Percentiles rank a stretch among this genome's conserved stretches.
Conservation (phyloP, 1,284 basidiomycete species). For the Agroathelia rolfsii region DNA sequence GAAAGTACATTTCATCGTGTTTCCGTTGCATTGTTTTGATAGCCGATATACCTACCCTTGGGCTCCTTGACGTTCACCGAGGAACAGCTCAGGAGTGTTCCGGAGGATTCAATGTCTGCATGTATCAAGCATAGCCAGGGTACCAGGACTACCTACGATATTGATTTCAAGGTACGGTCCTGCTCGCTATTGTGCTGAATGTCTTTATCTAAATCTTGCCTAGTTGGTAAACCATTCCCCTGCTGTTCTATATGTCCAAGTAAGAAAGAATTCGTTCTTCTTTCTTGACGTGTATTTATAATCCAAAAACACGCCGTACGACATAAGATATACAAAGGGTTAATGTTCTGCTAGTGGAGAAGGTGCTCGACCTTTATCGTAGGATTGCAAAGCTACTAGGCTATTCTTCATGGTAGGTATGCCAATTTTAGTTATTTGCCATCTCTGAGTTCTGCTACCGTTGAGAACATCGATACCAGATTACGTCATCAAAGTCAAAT, state of each 20-base stretch:
- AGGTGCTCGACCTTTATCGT: slow-evolving; percentile 57
- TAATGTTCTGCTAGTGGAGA: slow-evolving; percentile 62
- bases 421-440: background rate
- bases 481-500: slow-evolving; percentile 73
- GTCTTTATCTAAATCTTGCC: too few relatives aligned
- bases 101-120: slow-evolving; percentile 65
- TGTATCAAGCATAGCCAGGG: slow-evolving; percentile 55
- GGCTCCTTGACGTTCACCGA: slow-evolving; percentile 52
- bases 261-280: too few relatives aligned
- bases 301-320: too few relatives aligned
- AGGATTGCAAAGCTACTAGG: slow-evolving; percentile 56
- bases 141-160: slow-evolving; percentile 49
- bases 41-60: slow-evolving; percentile 24
- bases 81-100: slow-evolving; percentile 72
- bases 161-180: slow-evolving; percentile 65
- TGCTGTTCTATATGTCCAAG: too few relatives aligned
- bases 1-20: too few relatives aligned
- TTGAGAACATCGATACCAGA: too few relatives aligned
- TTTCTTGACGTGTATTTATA: too few relatives aligned
- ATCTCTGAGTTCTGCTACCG: slow-evolving; percentile 3
- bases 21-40: background rate
- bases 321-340: slow-evolving; percentile 59
- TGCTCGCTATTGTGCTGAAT: too few relatives aligned
- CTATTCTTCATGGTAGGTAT: slow-evolving; percentile 55
- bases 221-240: too few relatives aligned